phyloP scores from a whole-genome alignment of 768 basidiomycete species.

The Leucogyrophana mollusca region DNA sequence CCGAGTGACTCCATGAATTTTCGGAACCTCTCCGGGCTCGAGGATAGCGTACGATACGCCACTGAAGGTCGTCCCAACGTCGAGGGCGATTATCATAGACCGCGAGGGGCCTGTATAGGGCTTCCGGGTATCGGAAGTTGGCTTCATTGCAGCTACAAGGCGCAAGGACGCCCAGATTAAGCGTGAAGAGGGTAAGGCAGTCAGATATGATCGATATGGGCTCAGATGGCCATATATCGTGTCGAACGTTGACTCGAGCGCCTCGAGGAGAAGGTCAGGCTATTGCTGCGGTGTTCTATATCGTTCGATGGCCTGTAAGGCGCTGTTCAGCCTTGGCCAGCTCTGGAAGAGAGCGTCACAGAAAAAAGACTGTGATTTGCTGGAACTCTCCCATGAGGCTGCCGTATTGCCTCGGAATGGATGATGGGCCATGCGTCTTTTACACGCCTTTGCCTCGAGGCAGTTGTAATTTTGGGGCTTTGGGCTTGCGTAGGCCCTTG shows the following conservation, averaged over 20 bases:
- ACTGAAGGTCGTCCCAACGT: conserved; percentile 82
- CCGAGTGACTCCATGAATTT: conserved; percentile 81
- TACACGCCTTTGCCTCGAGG: conserved; percentile 16
- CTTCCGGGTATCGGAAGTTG: conserved; percentile 64
- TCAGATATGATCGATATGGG: conserved; percentile 1
- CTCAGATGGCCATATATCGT: conserved; percentile 10
- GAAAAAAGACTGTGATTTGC: no score
- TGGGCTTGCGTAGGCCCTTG: conserved; percentile 4
- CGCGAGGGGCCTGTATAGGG: conserved; percentile 65
- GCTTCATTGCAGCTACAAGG: conserved; percentile 39
- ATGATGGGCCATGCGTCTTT: not conserved
- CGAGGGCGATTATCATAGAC: conserved; percentile 75
- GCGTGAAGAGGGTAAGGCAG: not conserved
- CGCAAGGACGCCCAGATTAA: conserved; percentile 8
- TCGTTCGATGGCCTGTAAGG: not conserved
- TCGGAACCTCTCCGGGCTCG: conserved; percentile 77
- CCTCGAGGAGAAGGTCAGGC: conserved; percentile 4
- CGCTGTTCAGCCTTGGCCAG: not conserved
- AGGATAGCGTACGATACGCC: conserved; percentile 84
- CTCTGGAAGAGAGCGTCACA: not conserved
- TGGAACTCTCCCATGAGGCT: no score
- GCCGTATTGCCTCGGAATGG: no score
- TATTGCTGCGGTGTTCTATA: no score
- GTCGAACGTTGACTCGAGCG: conserved; percentile 1
- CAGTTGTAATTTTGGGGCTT: conserved; percentile 1